These are phyloP conservation scores for Vaccinium vitisidaea DNA, from an alignment of 148 eudicot genomes.

Conservation along the genomic window DNA sequence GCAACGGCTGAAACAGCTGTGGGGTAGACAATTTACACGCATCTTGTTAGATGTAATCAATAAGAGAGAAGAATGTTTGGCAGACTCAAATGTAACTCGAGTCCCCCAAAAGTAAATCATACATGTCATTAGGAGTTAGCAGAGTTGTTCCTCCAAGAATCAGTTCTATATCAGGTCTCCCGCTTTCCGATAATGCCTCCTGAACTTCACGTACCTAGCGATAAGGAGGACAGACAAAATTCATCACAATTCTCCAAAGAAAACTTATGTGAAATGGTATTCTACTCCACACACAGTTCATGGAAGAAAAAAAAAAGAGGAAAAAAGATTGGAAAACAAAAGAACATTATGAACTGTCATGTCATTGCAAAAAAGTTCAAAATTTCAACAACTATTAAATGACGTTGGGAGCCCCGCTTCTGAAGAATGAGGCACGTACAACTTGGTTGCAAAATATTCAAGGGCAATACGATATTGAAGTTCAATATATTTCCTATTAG, in stretches of 20 bases:
- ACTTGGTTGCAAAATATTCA: background rate
- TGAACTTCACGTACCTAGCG: constrained; percentile 71
- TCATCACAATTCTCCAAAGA: background rate
- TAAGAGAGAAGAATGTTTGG: background rate
- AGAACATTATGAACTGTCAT: background rate
- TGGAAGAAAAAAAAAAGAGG: background rate
- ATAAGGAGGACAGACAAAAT: constrained; percentile 11
- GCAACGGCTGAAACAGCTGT: background rate
- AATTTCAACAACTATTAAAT: background rate
- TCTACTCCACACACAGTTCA: background rate
- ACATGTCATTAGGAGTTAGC: constrained; percentile 72
- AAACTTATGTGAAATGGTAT: background rate
- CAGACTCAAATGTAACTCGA: constrained; percentile 44
- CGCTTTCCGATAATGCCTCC: constrained; percentile 79
- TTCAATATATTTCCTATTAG: background rate
- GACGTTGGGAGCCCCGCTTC: background rate
- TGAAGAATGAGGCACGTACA: background rate
- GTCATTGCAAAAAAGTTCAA: background rate
- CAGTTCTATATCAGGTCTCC: constrained; percentile 74
- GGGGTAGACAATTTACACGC: background rate
- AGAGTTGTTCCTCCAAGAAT: constrained; percentile 89
- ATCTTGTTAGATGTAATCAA: background rate
- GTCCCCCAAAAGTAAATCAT: constrained; percentile 72
- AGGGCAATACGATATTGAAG: background rate
- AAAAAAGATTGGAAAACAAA: background rate